These are phyloP conservation scores for Suhomyces tanzawaensis DNA, from an alignment of 805 yeast species.

Conservation along the genomic window DNA sequence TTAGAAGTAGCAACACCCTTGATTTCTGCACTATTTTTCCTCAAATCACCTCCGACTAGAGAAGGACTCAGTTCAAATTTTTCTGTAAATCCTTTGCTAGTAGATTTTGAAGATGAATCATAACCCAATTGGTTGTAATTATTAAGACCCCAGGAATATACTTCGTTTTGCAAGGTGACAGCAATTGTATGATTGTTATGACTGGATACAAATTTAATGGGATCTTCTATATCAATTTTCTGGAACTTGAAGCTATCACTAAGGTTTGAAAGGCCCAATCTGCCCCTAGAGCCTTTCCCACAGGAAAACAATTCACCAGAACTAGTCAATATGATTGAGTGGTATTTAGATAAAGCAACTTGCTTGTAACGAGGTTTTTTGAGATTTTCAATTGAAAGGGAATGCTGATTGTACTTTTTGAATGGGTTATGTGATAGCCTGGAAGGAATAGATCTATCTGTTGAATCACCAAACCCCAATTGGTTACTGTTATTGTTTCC, in stretches of 20 bases:
- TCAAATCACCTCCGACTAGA: slow-evolving; percentile 42
- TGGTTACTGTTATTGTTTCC: slow-evolving; percentile 65
- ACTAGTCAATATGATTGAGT: slow-evolving; percentile 57
- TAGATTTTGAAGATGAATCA: slow-evolving; percentile 15
- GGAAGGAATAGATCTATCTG: slow-evolving; percentile 41
- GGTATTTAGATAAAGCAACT: slow-evolving; percentile 60
- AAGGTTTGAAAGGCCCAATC: slow-evolving; percentile 57
- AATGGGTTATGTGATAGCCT: slow-evolving; percentile 33
- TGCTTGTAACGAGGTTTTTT: slow-evolving; percentile 45
- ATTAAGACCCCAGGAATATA: slow-evolving; percentile 81
- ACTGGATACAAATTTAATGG: slow-evolving; percentile 39
- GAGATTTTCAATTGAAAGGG: slow-evolving; percentile 14
- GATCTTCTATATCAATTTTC: slow-evolving; percentile 36
- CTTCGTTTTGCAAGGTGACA: slow-evolving; percentile 48
- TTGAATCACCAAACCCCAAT: slow-evolving; percentile 65
- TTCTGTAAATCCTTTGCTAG: slow-evolving; percentile 23
- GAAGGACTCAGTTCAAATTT: slow-evolving; percentile 39
- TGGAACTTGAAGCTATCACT: slow-evolving; percentile 43
- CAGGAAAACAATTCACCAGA: slow-evolving; percentile 56
- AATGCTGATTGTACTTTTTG: slow-evolving; percentile 7
- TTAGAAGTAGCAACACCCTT: slow-evolving; percentile 60
- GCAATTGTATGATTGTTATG: slow-evolving; percentile 71
- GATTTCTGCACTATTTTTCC: slow-evolving; percentile 27
- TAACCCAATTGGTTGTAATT: slow-evolving; percentile 63
- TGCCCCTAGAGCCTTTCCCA: slow-evolving; percentile 69